These are phyloP conservation scores for Coemansia sp. DNA, from an alignment of 192 early-diverging fungal species.

Conservation along the genomic window DNA sequence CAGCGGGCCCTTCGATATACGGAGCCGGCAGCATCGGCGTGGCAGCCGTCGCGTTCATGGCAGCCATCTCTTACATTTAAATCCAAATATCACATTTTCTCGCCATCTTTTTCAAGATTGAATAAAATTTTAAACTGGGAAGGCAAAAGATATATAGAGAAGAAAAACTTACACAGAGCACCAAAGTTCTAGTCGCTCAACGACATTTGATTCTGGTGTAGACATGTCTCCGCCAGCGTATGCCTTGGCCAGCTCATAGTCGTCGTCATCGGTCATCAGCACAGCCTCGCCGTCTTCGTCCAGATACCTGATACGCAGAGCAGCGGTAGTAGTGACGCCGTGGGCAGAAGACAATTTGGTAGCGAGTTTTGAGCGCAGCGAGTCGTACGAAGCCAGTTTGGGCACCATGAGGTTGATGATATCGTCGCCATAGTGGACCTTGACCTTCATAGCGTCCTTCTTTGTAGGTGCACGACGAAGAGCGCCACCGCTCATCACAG, in stretches of 20 bases:
- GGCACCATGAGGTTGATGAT: conserved; percentile 53
- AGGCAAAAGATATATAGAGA: neutral
- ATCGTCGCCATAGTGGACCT: conserved; percentile 51
- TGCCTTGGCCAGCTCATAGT: conserved; percentile 74
- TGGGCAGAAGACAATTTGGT: conserved; percentile 32
- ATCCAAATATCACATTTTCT: neutral
- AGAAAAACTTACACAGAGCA: conserved; percentile 23
- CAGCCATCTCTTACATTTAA: conserved; percentile 34
- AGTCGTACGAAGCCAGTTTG: conserved; percentile 41
- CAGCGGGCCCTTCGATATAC: conserved; percentile 10
- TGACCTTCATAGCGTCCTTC: conserved; percentile 56
- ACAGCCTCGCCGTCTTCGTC: conserved; percentile 86
- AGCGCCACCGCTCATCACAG: conserved; percentile 13
- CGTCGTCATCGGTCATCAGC: conserved; percentile 90
- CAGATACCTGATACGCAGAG: conserved; percentile 73
- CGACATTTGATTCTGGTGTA: conserved; percentile 44
- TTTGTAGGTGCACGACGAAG: conserved; percentile 51
- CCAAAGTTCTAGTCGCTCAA: conserved; percentile 66
- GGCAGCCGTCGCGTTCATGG: conserved; percentile 19
- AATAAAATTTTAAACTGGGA: neutral
- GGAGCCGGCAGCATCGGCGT: conserved; percentile 9
- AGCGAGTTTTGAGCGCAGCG: conserved; percentile 31
- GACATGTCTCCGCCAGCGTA: conserved; percentile 59
- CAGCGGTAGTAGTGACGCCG: conserved; percentile 14
- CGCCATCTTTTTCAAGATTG: too few relatives aligned